Evolutionary conservation across 116 monocot genomes (phyloP), one percentile per base, ranked within the genome.

Genomic region (Iris pallida): DNA sequence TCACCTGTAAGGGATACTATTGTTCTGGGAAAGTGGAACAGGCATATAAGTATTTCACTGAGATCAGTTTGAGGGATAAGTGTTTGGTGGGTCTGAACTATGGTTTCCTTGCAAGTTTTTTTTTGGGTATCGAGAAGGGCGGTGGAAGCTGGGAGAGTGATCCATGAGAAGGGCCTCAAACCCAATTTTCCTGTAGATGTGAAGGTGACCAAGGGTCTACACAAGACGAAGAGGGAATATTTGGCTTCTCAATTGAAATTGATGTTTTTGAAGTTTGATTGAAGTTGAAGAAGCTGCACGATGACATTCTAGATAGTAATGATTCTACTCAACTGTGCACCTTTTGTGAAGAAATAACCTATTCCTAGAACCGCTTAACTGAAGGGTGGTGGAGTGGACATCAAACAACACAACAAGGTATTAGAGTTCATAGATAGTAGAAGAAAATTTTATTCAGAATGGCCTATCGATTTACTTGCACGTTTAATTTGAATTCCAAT

Each of bases 101-200:
- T 51, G 85, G 90, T 61, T 79, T 86, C 57, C 76, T 94, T 42
- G 83, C 80, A 10, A 75, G 62, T 6, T 75, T 96, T 52, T 75
- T 79, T 12, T 61, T 30, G 30, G 53, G 17, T 47, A 15, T 76
- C 86, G 4, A 79, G 82, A 59, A 82, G 69, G 61, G 63, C 69
- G 9, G 70, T 77, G 5, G 85, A 96, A 65, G 89, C 96, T 55
- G 76, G 75, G 59, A 59, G 64, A 7, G 41, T 89, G 63, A 82
- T 96, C 15, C 55, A 68, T 63, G 92, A 87, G 57, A 85, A 88
- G 70, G 80, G 80, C 6, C 75, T 89, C 42, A 86, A 71, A 47
- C 96, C 91, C 44, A 85, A 89, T 19, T 86, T 84, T 42, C 69
- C 75, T 56, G 75, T 85, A 68, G 91, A 89, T 74, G 65, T 83